Percentiles rank a stretch among this genome's conserved stretches.
These are phyloP conservation scores for Tympanopsis confertula DNA, from an alignment of 2,329 filamentous ascomycete species.

Conservation along the genomic window DNA sequence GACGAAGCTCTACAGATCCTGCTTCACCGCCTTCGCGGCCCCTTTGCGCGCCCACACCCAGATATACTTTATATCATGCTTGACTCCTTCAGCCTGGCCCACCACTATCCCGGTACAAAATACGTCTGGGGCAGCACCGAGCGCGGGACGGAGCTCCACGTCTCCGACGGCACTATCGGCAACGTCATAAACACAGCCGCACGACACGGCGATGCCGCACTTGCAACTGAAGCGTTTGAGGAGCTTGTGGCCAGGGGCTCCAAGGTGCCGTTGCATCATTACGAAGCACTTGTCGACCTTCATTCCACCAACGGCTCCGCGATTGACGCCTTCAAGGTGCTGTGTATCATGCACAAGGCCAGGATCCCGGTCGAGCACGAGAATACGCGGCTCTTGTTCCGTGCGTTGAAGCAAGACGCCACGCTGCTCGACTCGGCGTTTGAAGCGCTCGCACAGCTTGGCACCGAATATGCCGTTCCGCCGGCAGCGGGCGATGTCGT, in stretches of 20 bases:
- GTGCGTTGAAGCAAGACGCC: conserved; percentile 34
- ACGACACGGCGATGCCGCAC: conserved; percentile 49
- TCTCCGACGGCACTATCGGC: conserved; percentile 52
- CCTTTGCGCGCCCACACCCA: conserved; percentile 16
- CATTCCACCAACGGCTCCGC: conserved; percentile 52
- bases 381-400: conserved; percentile 53
- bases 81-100: conserved; percentile 57
- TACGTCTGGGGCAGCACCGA: conserved; percentile 65
- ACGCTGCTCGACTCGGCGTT: conserved; percentile 38
- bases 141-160: conserved; percentile 39
- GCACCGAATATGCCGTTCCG: conserved; percentile 34
- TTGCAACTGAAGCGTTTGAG: conserved; percentile 63
- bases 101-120: conserved; percentile 51
- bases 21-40: conserved; percentile 32
- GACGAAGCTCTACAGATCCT: conserved; percentile 67
- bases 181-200: conserved; percentile 65
- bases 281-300: conserved; percentile 66
- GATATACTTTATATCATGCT: conserved; percentile 61
- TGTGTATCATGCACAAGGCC: conserved; percentile 63
- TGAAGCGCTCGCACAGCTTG: conserved; percentile 41
- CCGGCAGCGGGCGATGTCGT: conserved; percentile 32
- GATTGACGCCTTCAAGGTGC: conserved; percentile 51
- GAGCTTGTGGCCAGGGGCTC: conserved; percentile 46
- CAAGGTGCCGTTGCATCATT: conserved; percentile 56
- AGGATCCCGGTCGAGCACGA: conserved; percentile 42